phyloP scores from a whole-genome alignment of 441 rosid genomes.

The Pelargonium exstipulatum region DNA sequence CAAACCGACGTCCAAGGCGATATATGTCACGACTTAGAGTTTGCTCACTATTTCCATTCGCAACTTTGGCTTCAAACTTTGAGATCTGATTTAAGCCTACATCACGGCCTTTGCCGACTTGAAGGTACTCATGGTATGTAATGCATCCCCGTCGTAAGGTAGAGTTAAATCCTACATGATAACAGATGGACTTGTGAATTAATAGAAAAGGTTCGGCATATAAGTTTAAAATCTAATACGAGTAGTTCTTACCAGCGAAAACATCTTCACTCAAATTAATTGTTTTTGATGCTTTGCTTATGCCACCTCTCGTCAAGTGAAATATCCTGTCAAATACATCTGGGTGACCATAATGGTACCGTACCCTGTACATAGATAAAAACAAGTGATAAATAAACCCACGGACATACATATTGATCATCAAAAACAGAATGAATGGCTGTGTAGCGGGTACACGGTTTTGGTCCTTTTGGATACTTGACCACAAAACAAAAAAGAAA shows the following conservation, averaged over 20 bases:
- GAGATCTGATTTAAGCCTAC: slow-evolving; percentile 97
- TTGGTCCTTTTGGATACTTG: neutral
- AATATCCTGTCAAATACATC: slow-evolving; percentile 89
- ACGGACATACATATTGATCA: neutral
- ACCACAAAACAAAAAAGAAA: neutral
- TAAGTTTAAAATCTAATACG: slow-evolving; percentile 7
- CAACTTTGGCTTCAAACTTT: slow-evolving; percentile 94
- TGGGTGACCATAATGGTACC: slow-evolving; percentile 98
- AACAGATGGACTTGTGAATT: slow-evolving; percentile 20
- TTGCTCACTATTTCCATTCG: slow-evolving; percentile 96
- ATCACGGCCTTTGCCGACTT: slow-evolving; percentile 98
- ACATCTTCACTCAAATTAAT: slow-evolving; percentile 93
- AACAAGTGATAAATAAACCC: slow-evolving; percentile 6
- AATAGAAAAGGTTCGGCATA: slow-evolving; percentile 15
- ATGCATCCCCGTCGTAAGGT: slow-evolving; percentile 73
- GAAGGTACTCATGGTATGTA: slow-evolving; percentile 83
- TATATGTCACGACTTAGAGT: slow-evolving; percentile 87
- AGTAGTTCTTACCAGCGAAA: slow-evolving; percentile 62
- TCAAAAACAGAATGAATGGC: neutral
- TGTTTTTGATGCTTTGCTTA: slow-evolving; percentile 96
- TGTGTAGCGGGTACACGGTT: neutral
- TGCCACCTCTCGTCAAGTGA: slow-evolving; percentile 94
- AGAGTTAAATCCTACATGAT: slow-evolving; percentile 63
- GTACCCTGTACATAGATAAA: slow-evolving; percentile 49
- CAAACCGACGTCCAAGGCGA: slow-evolving; percentile 83